A percentile compares a stretch with the other conserved stretches of the same genome.
Conservation (phyloP, 345 rosid species). For the Acer campestre region DNA sequence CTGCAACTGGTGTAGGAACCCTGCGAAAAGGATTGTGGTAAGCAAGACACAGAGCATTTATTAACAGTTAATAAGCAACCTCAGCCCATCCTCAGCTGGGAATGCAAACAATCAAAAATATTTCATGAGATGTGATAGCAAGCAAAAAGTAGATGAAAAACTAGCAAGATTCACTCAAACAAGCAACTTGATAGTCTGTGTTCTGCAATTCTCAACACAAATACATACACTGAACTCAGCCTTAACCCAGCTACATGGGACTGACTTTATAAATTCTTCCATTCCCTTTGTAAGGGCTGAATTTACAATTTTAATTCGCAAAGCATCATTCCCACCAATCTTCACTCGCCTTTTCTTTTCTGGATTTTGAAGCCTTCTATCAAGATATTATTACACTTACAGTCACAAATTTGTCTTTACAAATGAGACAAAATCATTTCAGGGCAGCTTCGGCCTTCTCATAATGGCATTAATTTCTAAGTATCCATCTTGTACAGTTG, state of each 20-base stretch:
- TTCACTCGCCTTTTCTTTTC: neutral
- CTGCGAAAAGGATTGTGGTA: slow-evolving; percentile 35
- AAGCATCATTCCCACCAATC: neutral
- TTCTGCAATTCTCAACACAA: neutral
- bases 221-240: neutral
- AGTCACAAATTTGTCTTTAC: too few relatives aligned
- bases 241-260: neutral
- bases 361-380: neutral
- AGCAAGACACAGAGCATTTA: neutral
- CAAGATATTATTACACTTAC: neutral
- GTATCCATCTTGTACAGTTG: neutral
- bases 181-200: neutral
- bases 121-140: neutral
- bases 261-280: neutral
- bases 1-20: slow-evolving; percentile 88
- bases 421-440: neutral
- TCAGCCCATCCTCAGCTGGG: neutral
- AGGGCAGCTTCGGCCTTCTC: neutral
- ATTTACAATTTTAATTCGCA: neutral
- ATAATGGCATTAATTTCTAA: neutral
- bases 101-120: neutral
- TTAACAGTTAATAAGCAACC: slow-evolving; percentile 1
- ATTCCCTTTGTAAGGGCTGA: neutral
- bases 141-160: neutral
- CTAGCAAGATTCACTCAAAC: neutral